These are phyloP conservation scores for Claviceps monticola DNA, from an alignment of 2,329 filamentous ascomycete genomes.

Conservation along the genomic window DNA sequence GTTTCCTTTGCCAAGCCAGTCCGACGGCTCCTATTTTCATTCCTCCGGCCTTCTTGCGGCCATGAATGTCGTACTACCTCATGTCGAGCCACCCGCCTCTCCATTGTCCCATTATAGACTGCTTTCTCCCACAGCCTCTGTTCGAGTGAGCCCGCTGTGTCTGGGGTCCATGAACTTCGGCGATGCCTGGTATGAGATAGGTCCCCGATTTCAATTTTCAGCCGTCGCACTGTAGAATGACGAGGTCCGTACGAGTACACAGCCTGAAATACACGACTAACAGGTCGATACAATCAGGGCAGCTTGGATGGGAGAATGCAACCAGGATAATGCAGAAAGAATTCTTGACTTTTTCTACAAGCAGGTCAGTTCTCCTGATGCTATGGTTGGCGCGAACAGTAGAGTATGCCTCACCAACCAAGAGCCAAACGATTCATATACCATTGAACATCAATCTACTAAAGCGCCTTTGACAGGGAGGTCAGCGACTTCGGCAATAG, in stretches of 20 bases:
- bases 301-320: slow-evolving; percentile 47
- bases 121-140: slow-evolving; percentile 48
- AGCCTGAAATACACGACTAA: background rate
- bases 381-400: background rate
- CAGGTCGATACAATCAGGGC: slow-evolving; percentile 23
- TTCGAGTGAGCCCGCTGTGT: slow-evolving; percentile 53
- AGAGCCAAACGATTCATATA: background rate
- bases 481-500: slow-evolving; percentile 7
- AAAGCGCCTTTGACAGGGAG: slow-evolving; percentile 11
- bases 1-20: background rate
- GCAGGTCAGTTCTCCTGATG: slow-evolving; percentile 23
- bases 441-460: background rate
- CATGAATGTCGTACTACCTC: slow-evolving; percentile 14
- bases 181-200: slow-evolving; percentile 28
- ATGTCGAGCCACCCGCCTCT: slow-evolving; percentile 39
- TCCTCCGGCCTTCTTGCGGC: background rate
- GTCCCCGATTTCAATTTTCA: background rate
- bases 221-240: background rate
- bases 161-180: slow-evolving; percentile 56
- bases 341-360: slow-evolving; percentile 54
- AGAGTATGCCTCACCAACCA: background rate
- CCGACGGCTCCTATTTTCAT: background rate
- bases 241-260: background rate
- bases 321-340: slow-evolving; percentile 45
- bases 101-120: slow-evolving; percentile 51